Evolutionary conservation across 176 grass and related monocot genomes (phyloP).

Genomic region (Zizania latifolia): DNA sequence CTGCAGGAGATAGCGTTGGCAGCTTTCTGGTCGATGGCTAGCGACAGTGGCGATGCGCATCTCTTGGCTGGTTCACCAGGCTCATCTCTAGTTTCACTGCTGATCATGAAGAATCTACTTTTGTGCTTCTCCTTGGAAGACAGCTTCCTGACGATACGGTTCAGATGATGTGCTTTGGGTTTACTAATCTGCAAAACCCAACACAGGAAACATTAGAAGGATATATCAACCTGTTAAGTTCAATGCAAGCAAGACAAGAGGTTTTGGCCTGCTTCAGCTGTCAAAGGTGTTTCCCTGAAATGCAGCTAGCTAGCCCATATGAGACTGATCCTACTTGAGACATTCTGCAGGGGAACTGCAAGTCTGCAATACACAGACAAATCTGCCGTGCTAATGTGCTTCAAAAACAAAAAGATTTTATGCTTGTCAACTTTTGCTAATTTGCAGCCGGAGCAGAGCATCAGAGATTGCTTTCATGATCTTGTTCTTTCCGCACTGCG

Average conservation of each 20-base stretch:
- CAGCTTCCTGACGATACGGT: not conserved
- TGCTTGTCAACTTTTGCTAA: not conserved
- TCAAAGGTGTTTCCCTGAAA: not conserved
- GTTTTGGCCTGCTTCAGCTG: not conserved
- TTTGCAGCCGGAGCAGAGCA: conserved; percentile 21
- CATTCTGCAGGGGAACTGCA: not conserved
- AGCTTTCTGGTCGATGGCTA: conserved; percentile 34
- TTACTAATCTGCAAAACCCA: conserved; percentile 36
- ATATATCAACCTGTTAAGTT: not conserved
- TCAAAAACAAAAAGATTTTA: conserved; percentile 25
- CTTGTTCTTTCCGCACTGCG: conserved; percentile 23
- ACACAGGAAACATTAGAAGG: conserved; percentile 2
- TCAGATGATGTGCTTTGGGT: conserved; percentile 1
- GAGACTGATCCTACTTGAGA: not conserved
- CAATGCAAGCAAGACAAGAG: not conserved
- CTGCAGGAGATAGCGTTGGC: conserved; percentile 20
- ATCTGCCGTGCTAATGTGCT: conserved; percentile 12
- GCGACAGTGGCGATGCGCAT: conserved; percentile 27
- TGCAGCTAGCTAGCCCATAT: too few relatives aligned
- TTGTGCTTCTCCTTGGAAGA: conserved; percentile 16
- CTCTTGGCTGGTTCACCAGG: conserved; percentile 3
- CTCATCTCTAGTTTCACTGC: not conserved
- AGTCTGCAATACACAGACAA: not conserved
- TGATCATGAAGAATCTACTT: conserved; percentile 22
- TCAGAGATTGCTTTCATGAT: conserved; percentile 35